Percentiles rank a stretch among this genome's conserved stretches.
These are phyloP conservation scores for Epichloe bromicola DNA, from an alignment of 2,329 filamentous ascomycete genomes.

Conservation along the genomic window DNA sequence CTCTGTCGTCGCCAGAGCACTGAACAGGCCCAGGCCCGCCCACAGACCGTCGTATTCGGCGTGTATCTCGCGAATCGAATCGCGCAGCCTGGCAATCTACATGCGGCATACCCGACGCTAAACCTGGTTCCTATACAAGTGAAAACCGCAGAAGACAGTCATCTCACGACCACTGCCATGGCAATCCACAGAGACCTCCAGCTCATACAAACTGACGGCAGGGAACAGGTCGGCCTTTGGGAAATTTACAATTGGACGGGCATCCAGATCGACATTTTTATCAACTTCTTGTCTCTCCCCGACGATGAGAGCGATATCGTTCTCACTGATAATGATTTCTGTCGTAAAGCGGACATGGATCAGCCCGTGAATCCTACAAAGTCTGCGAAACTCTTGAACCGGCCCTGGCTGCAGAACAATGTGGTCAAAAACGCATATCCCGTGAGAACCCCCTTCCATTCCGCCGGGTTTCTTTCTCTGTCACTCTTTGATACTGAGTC, in stretches of 20 bases:
- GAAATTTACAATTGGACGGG: constrained; percentile 69
- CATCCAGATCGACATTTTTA: constrained; percentile 54
- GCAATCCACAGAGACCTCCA: constrained; percentile 56
- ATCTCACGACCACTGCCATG: constrained; percentile 38
- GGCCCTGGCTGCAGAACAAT: constrained; percentile 12
- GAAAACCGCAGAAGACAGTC: constrained; percentile 13
- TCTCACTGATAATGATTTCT: not conserved
- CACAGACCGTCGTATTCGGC: constrained; percentile 46
- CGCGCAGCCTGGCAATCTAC: constrained; percentile 32
- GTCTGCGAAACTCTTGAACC: not conserved
- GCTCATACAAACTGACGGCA: constrained; percentile 35
- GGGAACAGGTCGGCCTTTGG: constrained; percentile 50
- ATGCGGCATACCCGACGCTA: constrained; percentile 52
- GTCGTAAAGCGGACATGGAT: not conserved
- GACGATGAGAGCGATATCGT: not conserved
- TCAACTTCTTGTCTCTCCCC: constrained; percentile 64
- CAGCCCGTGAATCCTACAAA: not conserved
- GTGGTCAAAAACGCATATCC: constrained; percentile 14
- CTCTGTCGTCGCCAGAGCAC: constrained; percentile 23
- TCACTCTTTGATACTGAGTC: not conserved
- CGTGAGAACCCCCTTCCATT: constrained; percentile 11
- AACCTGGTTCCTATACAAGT: constrained; percentile 66
- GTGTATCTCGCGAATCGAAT: constrained; percentile 74
- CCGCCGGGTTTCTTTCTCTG: not conserved
- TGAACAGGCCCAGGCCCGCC: not conserved